Percentiles rank a stretch among this genome's conserved stretches.
phyloP scores from a whole-genome alignment of 306 rosid species.

The Notholithocarpus densiflorus region DNA sequence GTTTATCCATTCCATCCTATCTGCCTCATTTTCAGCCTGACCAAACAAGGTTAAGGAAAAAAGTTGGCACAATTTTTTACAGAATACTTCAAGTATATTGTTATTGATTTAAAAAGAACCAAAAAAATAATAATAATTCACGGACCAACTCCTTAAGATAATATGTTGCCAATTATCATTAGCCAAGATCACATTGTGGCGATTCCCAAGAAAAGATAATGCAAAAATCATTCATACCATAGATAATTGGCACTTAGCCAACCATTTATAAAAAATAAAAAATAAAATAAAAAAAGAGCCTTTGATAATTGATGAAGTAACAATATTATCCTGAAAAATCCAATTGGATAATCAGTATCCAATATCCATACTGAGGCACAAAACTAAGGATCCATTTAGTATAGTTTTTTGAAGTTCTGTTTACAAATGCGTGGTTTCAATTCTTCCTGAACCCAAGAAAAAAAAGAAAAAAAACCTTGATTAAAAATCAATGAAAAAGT shows the following conservation, averaged over 20 bases:
- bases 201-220: not conserved
- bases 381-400: not conserved
- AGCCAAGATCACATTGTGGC: not conserved
- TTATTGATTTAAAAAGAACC: not conserved
- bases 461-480: too few relatives aligned
- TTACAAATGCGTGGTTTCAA: too few relatives aligned
- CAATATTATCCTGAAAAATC: too few relatives aligned
- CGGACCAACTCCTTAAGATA: not conserved
- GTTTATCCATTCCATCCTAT: constrained; percentile 91
- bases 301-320: too few relatives aligned
- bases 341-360: too few relatives aligned
- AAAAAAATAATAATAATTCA: not conserved
- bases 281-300: too few relatives aligned
- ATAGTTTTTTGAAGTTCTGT: too few relatives aligned
- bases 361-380: not conserved
- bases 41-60: constrained; percentile 24
- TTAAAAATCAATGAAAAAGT: too few relatives aligned
- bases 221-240: not conserved
- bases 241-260: too few relatives aligned
- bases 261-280: too few relatives aligned
- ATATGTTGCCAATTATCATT: not conserved
- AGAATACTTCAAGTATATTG: not conserved
- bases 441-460: too few relatives aligned
- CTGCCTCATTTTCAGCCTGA: constrained; percentile 98
- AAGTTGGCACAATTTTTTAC: constrained; percentile 6